phyloP scores from a whole-genome alignment of 2,329 filamentous ascomycete species.

The Cryphonectria radicalis region DNA sequence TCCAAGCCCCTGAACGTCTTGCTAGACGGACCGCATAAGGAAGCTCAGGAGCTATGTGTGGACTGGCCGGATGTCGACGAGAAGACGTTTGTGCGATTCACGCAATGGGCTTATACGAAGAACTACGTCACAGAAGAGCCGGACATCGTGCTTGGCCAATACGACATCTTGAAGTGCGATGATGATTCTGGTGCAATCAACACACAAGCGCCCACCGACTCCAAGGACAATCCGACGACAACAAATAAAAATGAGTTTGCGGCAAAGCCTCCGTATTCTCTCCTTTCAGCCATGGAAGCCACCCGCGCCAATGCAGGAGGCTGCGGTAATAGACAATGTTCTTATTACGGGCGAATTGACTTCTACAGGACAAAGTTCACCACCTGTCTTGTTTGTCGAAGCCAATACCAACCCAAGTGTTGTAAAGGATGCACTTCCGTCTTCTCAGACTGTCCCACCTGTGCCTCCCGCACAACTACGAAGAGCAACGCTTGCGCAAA shows the following conservation, averaged over 20 bases:
- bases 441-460: constrained; percentile 8
- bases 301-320: no score
- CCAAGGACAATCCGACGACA: not conserved
- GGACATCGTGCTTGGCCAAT: constrained; percentile 8
- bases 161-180: not conserved
- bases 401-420: not conserved
- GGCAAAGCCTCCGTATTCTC: not conserved
- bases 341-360: not conserved
- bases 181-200: no score
- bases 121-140: constrained; percentile 25
- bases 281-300: not conserved
- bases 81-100: constrained; percentile 27
- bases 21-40: constrained; percentile 24
- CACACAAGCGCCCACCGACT: not conserved
- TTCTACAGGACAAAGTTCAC: fast-evolving
- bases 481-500: not conserved
- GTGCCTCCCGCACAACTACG: not conserved
- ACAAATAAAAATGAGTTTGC: not conserved
- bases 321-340: not conserved
- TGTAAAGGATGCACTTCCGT: not conserved
- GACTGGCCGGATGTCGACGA: constrained; percentile 31
- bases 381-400: not conserved
- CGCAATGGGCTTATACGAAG: constrained; percentile 28
- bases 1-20: constrained; percentile 26
- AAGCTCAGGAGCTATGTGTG: constrained; percentile 25